These are phyloP conservation scores for Spergularia marina DNA, from an alignment of 148 eudicot genomes.

Conservation along the genomic window DNA sequence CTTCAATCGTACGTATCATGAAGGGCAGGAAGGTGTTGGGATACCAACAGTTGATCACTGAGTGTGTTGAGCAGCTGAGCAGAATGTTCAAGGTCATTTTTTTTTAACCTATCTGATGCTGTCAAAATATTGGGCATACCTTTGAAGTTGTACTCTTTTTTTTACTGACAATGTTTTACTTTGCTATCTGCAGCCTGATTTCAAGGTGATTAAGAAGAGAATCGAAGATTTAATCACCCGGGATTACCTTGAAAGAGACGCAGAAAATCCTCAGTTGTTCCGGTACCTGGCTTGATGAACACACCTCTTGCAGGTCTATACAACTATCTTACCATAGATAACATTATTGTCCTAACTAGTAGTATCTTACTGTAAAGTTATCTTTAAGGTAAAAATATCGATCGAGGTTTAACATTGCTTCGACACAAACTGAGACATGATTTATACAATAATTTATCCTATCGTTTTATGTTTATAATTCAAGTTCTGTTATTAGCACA, in stretches of 20 bases:
- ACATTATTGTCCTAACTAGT: too few species aligned
- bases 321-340: too few species aligned
- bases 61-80: constrained; percentile 46
- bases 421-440: too few species aligned
- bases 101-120: not conserved
- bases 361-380: too few species aligned
- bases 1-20: constrained; percentile 48
- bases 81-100: constrained; percentile 41
- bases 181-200: constrained; percentile 41
- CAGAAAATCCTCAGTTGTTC: constrained; percentile 35
- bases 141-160: too few species aligned
- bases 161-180: too few species aligned
- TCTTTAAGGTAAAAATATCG: too few species aligned
- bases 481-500: too few species aligned
- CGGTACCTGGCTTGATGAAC: constrained; percentile 39
- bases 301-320: too few species aligned
- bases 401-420: too few species aligned
- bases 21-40: constrained; percentile 44
- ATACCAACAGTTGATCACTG: constrained; percentile 39
- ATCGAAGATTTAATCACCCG: constrained; percentile 40
- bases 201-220: constrained; percentile 43
- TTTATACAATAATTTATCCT: too few species aligned
- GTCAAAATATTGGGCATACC: not conserved
- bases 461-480: too few species aligned
- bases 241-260: constrained; percentile 45